A percentile compares a stretch with the other conserved stretches of the same genome.
Conservation (phyloP, 352 stramenopile genomes). For the Thalassiosira delicatula region DNA sequence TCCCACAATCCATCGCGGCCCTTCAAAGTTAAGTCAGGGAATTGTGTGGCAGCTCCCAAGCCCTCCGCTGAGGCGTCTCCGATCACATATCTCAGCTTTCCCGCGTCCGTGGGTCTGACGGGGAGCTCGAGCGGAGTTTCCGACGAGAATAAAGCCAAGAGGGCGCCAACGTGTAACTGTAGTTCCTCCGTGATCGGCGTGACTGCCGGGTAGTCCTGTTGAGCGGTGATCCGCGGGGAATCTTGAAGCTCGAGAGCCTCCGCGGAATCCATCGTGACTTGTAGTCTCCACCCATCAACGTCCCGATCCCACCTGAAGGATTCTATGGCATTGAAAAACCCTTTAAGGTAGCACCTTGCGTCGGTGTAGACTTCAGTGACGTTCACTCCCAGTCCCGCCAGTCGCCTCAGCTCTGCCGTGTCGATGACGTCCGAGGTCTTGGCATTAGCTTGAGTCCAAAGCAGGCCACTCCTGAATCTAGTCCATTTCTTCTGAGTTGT, state of each 20-base stretch:
- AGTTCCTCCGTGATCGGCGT: background rate
- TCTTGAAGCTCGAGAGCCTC: background rate
- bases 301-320: background rate
- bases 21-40: background rate
- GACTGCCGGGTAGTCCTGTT: background rate
- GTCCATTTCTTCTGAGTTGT: slow-evolving; percentile 51
- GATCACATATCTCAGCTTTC: slow-evolving; percentile 14
- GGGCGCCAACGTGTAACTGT: background rate
- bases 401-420: slow-evolving; percentile 3
- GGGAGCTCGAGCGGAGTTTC: background rate
- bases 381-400: background rate
- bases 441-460: too few relatives aligned
- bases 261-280: background rate
- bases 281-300: background rate
- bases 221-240: too few relatives aligned
- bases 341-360: slow-evolving; percentile 10
- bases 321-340: slow-evolving; percentile 28
- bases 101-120: background rate
- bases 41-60: slow-evolving; percentile 19
- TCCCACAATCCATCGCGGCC: slow-evolving; percentile 15
- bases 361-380: slow-evolving; percentile 22
- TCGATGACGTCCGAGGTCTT: background rate
- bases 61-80: slow-evolving; percentile 32
- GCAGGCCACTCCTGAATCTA: slow-evolving; percentile 20
- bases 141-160: background rate